A percentile compares a stretch with the other conserved stretches of the same genome.
Evolutionary conservation across 2,329 filamentous ascomycete species (phyloP).

Genomic region (Ramichloridium luteum): DNA sequence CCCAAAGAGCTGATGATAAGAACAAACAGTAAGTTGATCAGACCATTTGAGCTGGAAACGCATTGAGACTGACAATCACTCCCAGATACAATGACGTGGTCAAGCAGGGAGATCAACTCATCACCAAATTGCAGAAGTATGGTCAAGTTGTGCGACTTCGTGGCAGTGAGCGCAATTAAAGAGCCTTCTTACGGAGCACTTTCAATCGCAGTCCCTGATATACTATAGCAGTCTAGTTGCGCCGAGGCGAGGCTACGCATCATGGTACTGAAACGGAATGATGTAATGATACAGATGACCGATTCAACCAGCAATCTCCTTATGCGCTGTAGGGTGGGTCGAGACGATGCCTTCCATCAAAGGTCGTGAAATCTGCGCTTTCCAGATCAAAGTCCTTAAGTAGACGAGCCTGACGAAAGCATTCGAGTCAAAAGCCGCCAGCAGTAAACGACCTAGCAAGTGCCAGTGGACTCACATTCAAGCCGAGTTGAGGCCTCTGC

Average conservation of each 20-base stretch:
- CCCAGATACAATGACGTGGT: slow-evolving; percentile 80
- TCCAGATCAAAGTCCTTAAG: slow-evolving; percentile 12
- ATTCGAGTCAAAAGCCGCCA: not conserved
- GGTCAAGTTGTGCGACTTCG: slow-evolving; percentile 88
- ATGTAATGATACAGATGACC: no score
- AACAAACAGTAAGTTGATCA: slow-evolving; percentile 64
- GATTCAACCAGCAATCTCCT: no score
- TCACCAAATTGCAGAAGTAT: slow-evolving; percentile 99
- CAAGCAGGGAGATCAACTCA: slow-evolving; percentile 91
- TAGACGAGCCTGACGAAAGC: slow-evolving; percentile 5
- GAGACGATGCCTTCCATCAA: slow-evolving; percentile 8
- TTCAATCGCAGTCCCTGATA: no score
- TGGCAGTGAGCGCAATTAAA: slow-evolving; percentile 77
- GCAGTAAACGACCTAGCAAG: not conserved
- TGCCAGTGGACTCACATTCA: slow-evolving; percentile 9
- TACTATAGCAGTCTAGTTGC: no score
- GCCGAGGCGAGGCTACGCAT: no score
- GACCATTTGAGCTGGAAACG: no score
- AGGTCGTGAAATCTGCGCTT: slow-evolving; percentile 4
- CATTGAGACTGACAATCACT: slow-evolving; percentile 4
- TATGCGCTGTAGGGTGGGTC: slow-evolving; percentile 6
- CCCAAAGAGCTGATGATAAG: slow-evolving; percentile 95
- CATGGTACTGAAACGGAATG: no score
- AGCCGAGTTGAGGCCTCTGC: slow-evolving; percentile 7
- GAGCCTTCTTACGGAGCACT: no score